Evolutionary conservation across 352 stramenopile genomes (phyloP).

Genomic region (Phytopythium delawarense): DNA sequence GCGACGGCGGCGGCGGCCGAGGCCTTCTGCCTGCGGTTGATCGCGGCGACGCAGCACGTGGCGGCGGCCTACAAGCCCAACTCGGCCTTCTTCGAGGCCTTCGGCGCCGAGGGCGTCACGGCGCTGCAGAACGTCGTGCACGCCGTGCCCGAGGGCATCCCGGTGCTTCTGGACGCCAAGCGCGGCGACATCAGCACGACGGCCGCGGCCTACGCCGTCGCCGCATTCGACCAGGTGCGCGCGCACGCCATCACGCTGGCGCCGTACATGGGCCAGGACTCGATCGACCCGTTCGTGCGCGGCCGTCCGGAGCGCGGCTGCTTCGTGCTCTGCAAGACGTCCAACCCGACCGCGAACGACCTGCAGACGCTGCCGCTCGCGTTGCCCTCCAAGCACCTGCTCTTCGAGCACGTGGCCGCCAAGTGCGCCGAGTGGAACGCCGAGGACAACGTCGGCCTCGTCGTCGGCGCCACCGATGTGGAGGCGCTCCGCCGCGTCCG

Average conservation of each 20-base stretch:
- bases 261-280: constrained; percentile 98
- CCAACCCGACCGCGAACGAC: constrained; percentile 96
- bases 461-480: constrained; percentile 97
- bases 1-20: constrained; percentile 88
- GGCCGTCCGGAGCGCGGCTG: constrained; percentile 81
- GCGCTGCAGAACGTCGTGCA: constrained; percentile 91
- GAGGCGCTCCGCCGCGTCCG: constrained; percentile 89
- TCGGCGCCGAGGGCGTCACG: constrained; percentile 80
- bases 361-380: constrained; percentile 87
- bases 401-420: constrained; percentile 91
- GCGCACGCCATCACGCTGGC: constrained; percentile 96
- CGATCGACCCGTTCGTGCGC: constrained; percentile 95
- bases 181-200: constrained; percentile 98
- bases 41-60: constrained; percentile 92
- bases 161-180: constrained; percentile 97
- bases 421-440: constrained; percentile 89
- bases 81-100: constrained; percentile 98
- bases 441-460: constrained; percentile 92
- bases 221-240: constrained; percentile 91
- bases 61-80: constrained; percentile 99
- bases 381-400: constrained; percentile 20
- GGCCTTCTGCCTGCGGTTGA: constrained; percentile 94
- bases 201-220: constrained; percentile 93
- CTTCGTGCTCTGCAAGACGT: constrained; percentile 99
- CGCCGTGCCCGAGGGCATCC: constrained; percentile 88